Percentiles rank a stretch among this genome's conserved stretches.
These are phyloP conservation scores for Nissolia schottii DNA, from an alignment of 306 rosid genomes.

Conservation along the genomic window DNA sequence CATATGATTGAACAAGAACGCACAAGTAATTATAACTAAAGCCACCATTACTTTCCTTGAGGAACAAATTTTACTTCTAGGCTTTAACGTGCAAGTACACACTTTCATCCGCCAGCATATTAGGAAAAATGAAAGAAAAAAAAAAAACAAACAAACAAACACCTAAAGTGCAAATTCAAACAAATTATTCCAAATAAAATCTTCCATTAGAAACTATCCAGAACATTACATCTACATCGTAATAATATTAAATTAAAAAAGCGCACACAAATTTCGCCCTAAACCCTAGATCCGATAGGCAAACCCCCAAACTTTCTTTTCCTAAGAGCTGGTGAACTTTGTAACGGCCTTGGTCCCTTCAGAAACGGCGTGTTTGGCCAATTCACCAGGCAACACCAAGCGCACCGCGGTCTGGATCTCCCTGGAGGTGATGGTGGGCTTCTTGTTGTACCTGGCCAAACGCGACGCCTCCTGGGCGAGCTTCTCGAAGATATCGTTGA, in stretches of 20 bases:
- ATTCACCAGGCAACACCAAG: constrained; percentile 67
- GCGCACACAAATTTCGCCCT: not conserved
- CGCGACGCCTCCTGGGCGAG: constrained; percentile 68
- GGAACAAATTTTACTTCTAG: no score
- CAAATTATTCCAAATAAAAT: not conserved
- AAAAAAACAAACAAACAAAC: not conserved
- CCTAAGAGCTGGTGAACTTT: constrained; percentile 68
- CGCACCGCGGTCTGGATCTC: constrained; percentile 81
- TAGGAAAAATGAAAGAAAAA: no score
- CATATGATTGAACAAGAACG: no score
- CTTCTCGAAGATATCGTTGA: constrained; percentile 76
- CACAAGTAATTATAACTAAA: no score
- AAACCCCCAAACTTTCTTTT: not conserved
- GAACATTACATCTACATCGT: not conserved
- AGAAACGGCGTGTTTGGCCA: constrained; percentile 77
- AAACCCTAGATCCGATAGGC: constrained; percentile 13
- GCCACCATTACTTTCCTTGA: no score
- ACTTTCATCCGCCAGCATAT: no score
- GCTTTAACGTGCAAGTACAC: no score
- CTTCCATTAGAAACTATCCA: constrained; percentile 17
- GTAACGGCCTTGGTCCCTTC: constrained; percentile 84
- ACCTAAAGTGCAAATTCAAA: no score
- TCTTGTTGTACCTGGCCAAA: constrained; percentile 67
- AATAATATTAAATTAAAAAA: not conserved
- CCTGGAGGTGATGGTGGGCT: constrained; percentile 66